Evolutionary conservation across 768 basidiomycete species (phyloP), one percentile per base, ranked within the genome.

Genomic region (Lenzites betulinus): DNA sequence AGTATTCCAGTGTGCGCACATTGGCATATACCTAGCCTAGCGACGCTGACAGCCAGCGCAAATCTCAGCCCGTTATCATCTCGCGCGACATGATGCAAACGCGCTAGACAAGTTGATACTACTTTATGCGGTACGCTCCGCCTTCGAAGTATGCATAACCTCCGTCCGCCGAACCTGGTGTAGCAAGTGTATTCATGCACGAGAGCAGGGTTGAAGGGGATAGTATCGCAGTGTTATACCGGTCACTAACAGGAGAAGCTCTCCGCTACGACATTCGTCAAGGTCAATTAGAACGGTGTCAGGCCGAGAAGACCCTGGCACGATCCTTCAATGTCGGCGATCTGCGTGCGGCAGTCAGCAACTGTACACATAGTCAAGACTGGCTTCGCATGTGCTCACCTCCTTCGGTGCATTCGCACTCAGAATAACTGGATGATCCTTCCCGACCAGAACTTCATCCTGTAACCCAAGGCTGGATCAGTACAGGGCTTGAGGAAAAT

Each of bases 321-420:
- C 16, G 88, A 83, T 1, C 88, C 90, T 73, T 94, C 92, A 1
- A 93, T 78, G 67, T 93, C 92, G 7, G 73, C 82, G 39, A 93
- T 83, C 87, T 82, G 59, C 22, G 33, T 23, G 25, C 55, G 35
- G 38, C 38, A 12, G 20, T 11, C 9, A 23, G 28, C 23, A n/a
- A 26, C n/a, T 26, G 1, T 30, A 28, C 4, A 2, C 6, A 28
- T 51, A 51, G 54, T 3, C 30, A 12, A 36, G 22, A 13, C 13
- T 13, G 5, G 25, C 64, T 22, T 9, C 5, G 25, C 11, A 39
- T 7, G 16, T 18, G 44, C 46, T 26, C 72, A 88, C 90, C 83
- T 95, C 93, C 70, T 94, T 93, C 0, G 93, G 93, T 20, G 91
- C 92, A 26, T 83, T 73, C 33, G 86, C 83, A 28, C 85, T 86